phyloP scores from a whole-genome alignment of 2,329 filamentous ascomycete genomes.

The Cladobotryum mycophilum region DNA sequence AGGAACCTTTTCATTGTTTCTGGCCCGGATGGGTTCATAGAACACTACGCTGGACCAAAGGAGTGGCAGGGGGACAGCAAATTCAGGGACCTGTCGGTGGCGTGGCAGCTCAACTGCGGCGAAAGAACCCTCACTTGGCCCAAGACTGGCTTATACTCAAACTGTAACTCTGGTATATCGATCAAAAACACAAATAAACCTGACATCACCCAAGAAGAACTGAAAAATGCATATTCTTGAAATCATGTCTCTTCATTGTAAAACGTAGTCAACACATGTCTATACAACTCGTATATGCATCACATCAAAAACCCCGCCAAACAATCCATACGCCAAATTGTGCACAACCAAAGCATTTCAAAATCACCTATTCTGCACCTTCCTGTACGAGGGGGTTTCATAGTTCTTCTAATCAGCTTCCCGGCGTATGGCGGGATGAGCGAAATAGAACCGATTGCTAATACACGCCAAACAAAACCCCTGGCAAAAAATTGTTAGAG shows the following conservation, averaged over 20 bases:
- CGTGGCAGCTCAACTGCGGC: conserved; percentile 54
- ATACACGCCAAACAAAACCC: conserved; percentile 83
- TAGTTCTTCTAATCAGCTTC: conserved; percentile 75
- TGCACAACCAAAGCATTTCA: background rate
- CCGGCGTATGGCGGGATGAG: conserved; percentile 81
- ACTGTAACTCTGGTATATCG: conserved; percentile 30
- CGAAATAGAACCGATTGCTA: conserved; percentile 71
- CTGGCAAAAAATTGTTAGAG: conserved; percentile 33
- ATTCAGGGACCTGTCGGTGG: conserved; percentile 70
- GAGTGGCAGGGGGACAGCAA: conserved; percentile 67
- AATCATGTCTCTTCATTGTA: background rate
- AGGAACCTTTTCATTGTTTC: conserved; percentile 74
- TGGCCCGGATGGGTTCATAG: conserved; percentile 85
- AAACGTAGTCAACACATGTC: background rate
- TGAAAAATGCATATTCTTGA: too few relatives aligned
- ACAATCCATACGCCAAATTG: conserved; percentile 3
- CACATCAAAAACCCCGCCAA: conserved; percentile 1
- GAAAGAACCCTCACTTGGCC: conserved; percentile 31
- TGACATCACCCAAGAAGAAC: too few relatives aligned
- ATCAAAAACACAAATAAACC: background rate
- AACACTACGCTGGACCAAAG: conserved; percentile 73
- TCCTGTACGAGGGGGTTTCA: conserved; percentile 94
- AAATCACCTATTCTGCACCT: conserved; percentile 65
- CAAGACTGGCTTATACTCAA: conserved; percentile 49
- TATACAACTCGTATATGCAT: conserved; percentile 5